A percentile compares a stretch with the other conserved stretches of the same genome.
Conservation (phyloP, 495 filamentous ascomycete species). For the Hyaloscypha bicolor region DNA sequence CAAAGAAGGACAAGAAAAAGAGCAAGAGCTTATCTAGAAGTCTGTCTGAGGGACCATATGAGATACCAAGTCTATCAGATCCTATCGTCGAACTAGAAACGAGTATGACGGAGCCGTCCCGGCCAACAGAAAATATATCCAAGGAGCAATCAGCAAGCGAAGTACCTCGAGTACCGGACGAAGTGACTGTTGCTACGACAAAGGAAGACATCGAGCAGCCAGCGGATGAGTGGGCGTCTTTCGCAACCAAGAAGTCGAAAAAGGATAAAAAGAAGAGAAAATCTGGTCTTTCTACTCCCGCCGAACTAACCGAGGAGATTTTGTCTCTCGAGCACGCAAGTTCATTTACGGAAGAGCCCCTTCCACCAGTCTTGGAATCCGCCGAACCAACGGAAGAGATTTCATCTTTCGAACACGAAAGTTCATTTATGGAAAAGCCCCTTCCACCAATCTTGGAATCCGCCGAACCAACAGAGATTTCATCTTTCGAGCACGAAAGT, state of each 20-base stretch:
- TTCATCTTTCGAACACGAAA: not conserved
- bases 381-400: conserved; percentile 5
- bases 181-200: not conserved
- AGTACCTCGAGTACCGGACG: conserved; percentile 6
- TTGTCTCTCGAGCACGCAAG: not conserved
- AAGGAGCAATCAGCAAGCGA: not conserved
- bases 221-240: conserved; percentile 12
- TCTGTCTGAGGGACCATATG: conserved; percentile 6
- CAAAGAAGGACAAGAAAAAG: conserved; percentile 31
- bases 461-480: conserved; percentile 4
- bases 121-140: not conserved
- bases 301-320: not conserved
- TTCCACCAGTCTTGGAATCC: not conserved
- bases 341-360: not conserved
- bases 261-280: conserved; percentile 33
- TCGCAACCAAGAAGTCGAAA: conserved; percentile 26
- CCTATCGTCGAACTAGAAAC: not conserved
- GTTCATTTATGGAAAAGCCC: not conserved
- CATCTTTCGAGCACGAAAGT: not conserved
- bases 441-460: not conserved
- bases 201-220: not conserved
- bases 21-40: conserved; percentile 11
- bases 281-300: conserved; percentile 23
- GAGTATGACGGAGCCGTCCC: not conserved
- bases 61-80: conserved; percentile 11